A percentile compares a stretch with the other conserved stretches of the same genome.
These are phyloP conservation scores for Pseudisothecium myosuroides DNA, from an alignment of 225 moss, liverwort and hornwort genomes.

Conservation along the genomic window DNA sequence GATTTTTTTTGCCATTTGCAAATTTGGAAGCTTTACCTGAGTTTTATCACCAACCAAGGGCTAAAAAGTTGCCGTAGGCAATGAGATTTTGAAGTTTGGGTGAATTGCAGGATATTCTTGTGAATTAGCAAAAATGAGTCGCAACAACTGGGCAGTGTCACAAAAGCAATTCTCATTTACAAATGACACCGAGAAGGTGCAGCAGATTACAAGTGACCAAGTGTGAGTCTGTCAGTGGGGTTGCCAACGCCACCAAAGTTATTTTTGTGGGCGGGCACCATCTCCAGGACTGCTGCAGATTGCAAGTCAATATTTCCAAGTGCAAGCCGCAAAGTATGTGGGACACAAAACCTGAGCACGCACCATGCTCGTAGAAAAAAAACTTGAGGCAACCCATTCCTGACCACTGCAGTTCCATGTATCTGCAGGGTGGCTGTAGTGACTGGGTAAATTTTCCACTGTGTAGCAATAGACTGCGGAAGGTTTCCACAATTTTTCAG, in stretches of 20 bases:
- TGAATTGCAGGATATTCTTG: not conserved
- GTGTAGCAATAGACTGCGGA: too few relatives aligned
- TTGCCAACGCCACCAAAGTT: too few relatives aligned
- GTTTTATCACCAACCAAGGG: not conserved
- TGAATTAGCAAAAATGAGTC: not conserved
- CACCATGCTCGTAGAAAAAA: not conserved
- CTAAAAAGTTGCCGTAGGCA: not conserved
- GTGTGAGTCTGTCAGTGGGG: too few relatives aligned
- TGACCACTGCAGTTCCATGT: too few relatives aligned
- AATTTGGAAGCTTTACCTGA: not conserved
- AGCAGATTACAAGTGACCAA: too few relatives aligned
- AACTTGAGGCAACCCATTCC: too few relatives aligned
- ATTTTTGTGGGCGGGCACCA: too few relatives aligned
- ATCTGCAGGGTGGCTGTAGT: too few relatives aligned
- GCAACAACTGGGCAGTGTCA: not conserved
- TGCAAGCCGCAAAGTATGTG: not conserved
- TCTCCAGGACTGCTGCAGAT: not conserved
- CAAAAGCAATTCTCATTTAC: too few relatives aligned
- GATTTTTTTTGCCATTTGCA: not conserved
- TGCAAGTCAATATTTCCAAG: not conserved
- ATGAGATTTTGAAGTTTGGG: not conserved
- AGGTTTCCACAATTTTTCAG: too few relatives aligned
- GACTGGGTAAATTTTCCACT: too few relatives aligned
- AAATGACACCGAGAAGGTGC: too few relatives aligned
- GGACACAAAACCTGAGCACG: not conserved